Base-by-base conservation (phyloP, 495 filamentous ascomycete genomes). In the Thermothielavioides terrestris region DNA sequence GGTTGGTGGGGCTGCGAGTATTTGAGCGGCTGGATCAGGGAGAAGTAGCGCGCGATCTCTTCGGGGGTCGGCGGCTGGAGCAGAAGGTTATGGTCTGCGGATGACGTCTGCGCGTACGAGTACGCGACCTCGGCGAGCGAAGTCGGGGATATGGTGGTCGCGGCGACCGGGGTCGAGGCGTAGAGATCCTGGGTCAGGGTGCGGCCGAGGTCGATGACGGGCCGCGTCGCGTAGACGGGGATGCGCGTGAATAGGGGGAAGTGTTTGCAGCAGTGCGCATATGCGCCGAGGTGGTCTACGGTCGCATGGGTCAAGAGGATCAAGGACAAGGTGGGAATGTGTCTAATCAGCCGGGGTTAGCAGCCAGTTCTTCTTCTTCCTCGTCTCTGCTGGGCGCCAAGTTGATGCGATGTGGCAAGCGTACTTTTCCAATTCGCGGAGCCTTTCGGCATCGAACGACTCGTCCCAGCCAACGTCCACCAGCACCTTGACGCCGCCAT, bases 401-500 rank as follows among this genome's bases (percentile, higher is more conserved):
- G 18, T n/a, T 23, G n/a, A n/a, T n/a, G n/a, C 12, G 26, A 37
- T 40, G 30, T 12, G 31, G 28, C 18, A 30, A 14, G n/a, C 41
- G 3, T 75, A 94, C 88, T 86, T 90, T 68, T 96, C 92, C 49
- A 99, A 73, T 68, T 88, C 86, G 55, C 79, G 81, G 27, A 98
- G 75, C 71, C 88, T 83, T 47, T 75, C 75, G 15, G 79, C 77
- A 60, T 94, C 85, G 60, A 99, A 96, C 15, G 77, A 73, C 62
- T 90, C 86, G 61, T 97, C 89, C 92, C 92, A 99, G 49, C 92
- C 92, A 28, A 95, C 88, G 62, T 95, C 91, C 12, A 97, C 78
- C 14, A 97, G 75, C 22, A 97, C 83, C 65, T 97, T 97, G 66
- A 97, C 84, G 28, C 91, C 92, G 37, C 91, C 90, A 73, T 97